phyloP scores from a whole-genome alignment of 495 filamentous ascomycete species.

The Neurospora sp. region DNA sequence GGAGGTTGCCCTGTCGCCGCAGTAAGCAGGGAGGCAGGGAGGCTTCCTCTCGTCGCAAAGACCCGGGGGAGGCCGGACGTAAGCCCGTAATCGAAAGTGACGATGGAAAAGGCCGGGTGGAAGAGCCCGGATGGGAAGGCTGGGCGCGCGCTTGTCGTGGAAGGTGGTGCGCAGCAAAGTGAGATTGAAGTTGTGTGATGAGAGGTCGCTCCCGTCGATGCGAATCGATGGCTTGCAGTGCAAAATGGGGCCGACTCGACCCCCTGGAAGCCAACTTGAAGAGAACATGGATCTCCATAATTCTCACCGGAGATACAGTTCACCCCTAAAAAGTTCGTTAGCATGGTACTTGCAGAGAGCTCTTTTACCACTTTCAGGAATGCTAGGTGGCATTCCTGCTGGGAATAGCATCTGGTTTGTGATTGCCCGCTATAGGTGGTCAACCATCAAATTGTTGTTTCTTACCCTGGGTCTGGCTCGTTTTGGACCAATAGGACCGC shows the following conservation, averaged over 20 bases:
- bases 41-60: neutral
- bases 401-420: too few relatives aligned
- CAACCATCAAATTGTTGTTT: too few relatives aligned
- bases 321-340: too few relatives aligned
- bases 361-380: too few relatives aligned
- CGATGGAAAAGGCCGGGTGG: neutral
- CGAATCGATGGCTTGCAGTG: neutral
- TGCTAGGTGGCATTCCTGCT: too few relatives aligned
- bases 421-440: too few relatives aligned
- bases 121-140: neutral
- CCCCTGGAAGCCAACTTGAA: neutral
- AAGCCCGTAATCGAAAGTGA: neutral
- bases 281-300: neutral
- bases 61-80: neutral
- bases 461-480: too few relatives aligned
- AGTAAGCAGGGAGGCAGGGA: neutral
- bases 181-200: neutral
- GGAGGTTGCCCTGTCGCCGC: neutral
- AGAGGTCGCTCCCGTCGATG: neutral
- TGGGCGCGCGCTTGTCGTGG: neutral
- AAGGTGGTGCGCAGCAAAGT: neutral
- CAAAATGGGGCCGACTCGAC: neutral
- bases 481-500: too few relatives aligned
- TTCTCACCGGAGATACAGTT: neutral
- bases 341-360: too few relatives aligned